Evolutionary conservation across 176 grass and related monocot species (phyloP), one percentile per base, ranked within the genome.

Genomic region (Raddia distichophylla): DNA sequence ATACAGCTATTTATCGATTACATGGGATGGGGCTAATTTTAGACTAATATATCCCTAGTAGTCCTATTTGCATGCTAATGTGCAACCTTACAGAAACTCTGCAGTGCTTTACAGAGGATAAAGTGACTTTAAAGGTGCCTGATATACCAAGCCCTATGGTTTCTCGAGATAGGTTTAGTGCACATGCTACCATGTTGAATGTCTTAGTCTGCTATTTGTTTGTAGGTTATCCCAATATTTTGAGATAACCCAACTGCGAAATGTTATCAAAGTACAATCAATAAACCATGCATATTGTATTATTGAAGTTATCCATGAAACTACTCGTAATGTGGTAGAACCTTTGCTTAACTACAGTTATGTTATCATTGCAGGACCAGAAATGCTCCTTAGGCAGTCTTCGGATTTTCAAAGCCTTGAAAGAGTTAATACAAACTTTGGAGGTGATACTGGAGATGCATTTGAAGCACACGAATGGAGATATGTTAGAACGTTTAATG

Each of bases 381-480:
- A 98, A 89, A 86, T 79, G 88, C 90, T 98, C 35, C 82, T 98
- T 81, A 88, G 90, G 10, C 90, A 89, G 66, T 80, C 92, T 80
- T 94, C 92, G 35, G 69, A 85, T 69, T 66, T 94, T 81, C 85
- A 78, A 50, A 86, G 4, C 82, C 59, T 61, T 75, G 87, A 86
- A 62, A 87, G 69, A 16, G 73, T 68, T 67, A 87, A 73, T 67
- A 60, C 83, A 69, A 78, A 88, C 89, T 80, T 85, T 86, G 90
- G 89, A 83, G 90, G 73, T 84, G 88, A 89, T 78, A 58, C 63
- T 54, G 91, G 83, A 77, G 95, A 98, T 79, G 95, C 88, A 76
- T 86, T 87, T 82, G 92, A 98, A 91, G 84, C 88, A 62, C 88
- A 98, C 22, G 90, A 98, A 64, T 98, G 95, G 95, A 89, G 84